Percentiles rank a stretch among this genome's conserved stretches.
These are phyloP conservation scores for Phytophthora agathidicida DNA, from an alignment of 352 stramenopile genomes.

Conservation along the genomic window DNA sequence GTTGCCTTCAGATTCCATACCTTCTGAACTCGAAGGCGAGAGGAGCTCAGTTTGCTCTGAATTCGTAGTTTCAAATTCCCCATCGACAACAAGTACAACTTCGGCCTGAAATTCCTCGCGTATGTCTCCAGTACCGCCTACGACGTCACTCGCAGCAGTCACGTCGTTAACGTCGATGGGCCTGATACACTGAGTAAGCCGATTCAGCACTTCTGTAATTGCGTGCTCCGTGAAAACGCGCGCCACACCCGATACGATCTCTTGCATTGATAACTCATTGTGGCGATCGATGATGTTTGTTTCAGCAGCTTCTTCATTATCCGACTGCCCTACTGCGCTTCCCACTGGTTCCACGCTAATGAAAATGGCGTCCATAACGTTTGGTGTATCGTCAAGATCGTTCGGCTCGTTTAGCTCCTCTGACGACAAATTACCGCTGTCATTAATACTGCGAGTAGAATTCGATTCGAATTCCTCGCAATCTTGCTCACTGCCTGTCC, in stretches of 20 bases:
- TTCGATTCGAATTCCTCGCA: slow-evolving; percentile 11
- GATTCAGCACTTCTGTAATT: slow-evolving; percentile 20
- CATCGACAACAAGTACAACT: too few relatives aligned
- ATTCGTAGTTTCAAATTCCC: too few relatives aligned
- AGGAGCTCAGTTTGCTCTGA: too few relatives aligned
- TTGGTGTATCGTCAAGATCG: neutral
- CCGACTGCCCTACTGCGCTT: neutral
- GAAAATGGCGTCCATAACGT: neutral
- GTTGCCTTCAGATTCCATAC: too few relatives aligned
- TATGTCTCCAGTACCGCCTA: too few relatives aligned
- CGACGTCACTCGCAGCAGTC: too few relatives aligned
- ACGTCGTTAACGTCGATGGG: too few relatives aligned
- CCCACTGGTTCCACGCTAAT: slow-evolving; percentile 6
- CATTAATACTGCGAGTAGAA: slow-evolving; percentile 12
- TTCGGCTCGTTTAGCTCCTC: slow-evolving; percentile 18
- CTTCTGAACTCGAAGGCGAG: too few relatives aligned
- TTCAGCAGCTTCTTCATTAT: neutral
- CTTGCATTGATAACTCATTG: slow-evolving; percentile 10
- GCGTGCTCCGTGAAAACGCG: slow-evolving; percentile 11
- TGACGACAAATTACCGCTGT: slow-evolving; percentile 2
- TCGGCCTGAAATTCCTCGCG: too few relatives aligned
- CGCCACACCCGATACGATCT: slow-evolving; percentile 13
- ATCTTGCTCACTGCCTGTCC: slow-evolving; percentile 1
- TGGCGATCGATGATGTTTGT: neutral
- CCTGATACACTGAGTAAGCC: slow-evolving; percentile 6